Conservation (phyloP, 148 eudicot species). For the Heliosperma pusillum region DNA sequence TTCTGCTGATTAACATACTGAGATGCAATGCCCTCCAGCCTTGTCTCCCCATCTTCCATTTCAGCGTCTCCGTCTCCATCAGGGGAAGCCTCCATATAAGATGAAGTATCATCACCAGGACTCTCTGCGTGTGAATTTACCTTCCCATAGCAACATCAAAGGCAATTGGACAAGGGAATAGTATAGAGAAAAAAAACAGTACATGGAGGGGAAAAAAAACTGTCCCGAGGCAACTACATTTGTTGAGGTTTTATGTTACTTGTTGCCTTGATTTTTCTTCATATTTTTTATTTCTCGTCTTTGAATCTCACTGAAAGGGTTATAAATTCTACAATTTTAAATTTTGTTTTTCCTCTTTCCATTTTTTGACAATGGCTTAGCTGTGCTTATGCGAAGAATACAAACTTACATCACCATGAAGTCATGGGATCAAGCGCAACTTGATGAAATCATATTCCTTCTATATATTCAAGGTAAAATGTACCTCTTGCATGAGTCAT, state of each 20-base stretch:
- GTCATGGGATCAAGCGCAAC: neutral
- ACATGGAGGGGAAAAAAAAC: neutral
- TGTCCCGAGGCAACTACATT: neutral
- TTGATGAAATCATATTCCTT: neutral
- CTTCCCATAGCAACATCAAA: constrained; percentile 28
- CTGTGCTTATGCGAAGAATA: neutral
- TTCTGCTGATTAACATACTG: constrained; percentile 30
- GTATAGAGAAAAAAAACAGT: neutral
- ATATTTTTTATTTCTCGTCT: neutral
- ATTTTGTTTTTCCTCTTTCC: neutral
- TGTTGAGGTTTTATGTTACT: neutral
- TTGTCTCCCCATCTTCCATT: constrained; percentile 48
- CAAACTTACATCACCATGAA: neutral
- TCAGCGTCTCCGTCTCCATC: constrained; percentile 51
- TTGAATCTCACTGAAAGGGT: neutral
- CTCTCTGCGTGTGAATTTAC: constrained; percentile 50
- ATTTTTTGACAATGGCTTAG: neutral
- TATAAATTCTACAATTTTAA: neutral
- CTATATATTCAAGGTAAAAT: neutral
- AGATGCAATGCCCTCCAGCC: constrained; percentile 34
- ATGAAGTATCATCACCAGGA: constrained; percentile 73
- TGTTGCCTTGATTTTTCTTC: neutral
- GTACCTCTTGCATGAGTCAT: neutral
- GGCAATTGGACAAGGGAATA: neutral
- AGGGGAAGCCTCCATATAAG: constrained; percentile 73